A percentile compares a stretch with the other conserved stretches of the same genome.
Evolutionary conservation across 176 grass and related monocot species (phyloP).

Genomic region (Lolium multiflorum): DNA sequence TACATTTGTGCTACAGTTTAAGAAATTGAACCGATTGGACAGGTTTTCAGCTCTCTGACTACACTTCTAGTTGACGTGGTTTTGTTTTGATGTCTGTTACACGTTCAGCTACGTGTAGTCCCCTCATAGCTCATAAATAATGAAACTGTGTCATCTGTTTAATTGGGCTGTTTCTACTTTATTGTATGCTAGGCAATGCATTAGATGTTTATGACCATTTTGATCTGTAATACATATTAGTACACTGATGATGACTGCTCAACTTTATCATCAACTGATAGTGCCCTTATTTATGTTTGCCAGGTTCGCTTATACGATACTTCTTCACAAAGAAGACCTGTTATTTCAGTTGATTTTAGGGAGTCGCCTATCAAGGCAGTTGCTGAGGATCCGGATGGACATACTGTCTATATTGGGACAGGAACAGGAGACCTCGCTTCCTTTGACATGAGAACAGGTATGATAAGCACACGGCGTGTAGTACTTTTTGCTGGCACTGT

Average conservation of each 20-base stretch:
- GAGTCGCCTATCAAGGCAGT: constrained; percentile 86
- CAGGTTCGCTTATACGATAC: constrained; percentile 96
- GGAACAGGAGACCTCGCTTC: constrained; percentile 86
- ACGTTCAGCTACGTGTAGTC: background rate
- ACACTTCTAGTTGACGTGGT: background rate
- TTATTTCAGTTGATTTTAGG: constrained; percentile 87
- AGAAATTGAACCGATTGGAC: background rate
- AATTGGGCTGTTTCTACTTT: constrained; percentile 17
- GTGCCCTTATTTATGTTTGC: constrained; percentile 19
- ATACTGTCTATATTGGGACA: constrained; percentile 90
- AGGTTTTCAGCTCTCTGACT: background rate
- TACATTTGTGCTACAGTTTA: background rate
- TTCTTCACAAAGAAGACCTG: constrained; percentile 75
- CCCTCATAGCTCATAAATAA: background rate
- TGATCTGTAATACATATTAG: background rate
- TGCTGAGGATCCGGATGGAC: constrained; percentile 75
- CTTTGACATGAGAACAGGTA: constrained; percentile 97
- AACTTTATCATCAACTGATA: background rate
- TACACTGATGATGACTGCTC: constrained; percentile 18
- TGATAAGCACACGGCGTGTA: background rate
- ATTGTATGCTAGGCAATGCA: constrained; percentile 1
- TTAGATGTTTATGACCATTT: constrained; percentile 4
- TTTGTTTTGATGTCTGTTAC: constrained; percentile 21
- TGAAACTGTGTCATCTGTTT: background rate
- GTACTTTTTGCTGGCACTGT: background rate